Conservation (phyloP, 768 basidiomycete genomes). For the Aureoboletus auriporus region DNA sequence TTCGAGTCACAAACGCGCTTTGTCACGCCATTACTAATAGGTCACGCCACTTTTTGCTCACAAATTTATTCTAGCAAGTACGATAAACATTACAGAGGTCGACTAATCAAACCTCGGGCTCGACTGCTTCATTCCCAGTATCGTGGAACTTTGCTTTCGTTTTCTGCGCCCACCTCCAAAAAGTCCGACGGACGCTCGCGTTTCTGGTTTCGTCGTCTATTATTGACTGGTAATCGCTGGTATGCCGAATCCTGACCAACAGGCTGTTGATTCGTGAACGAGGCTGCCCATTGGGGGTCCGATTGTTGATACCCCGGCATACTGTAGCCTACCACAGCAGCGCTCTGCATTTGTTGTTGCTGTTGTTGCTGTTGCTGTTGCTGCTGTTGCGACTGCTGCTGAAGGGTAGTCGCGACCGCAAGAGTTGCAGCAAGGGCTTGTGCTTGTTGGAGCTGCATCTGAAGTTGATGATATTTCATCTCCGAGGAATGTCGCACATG, state of each 20-base stretch:
- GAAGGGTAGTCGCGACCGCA: constrained; percentile 52
- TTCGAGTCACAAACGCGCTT: constrained; percentile 4
- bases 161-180: constrained; percentile 64
- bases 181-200: constrained; percentile 84
- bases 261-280: constrained; percentile 61
- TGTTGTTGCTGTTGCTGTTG: constrained; percentile 38
- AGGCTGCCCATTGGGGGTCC: constrained; percentile 39
- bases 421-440: constrained; percentile 67
- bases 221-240: constrained; percentile 79
- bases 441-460: constrained; percentile 75
- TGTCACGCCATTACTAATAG: constrained; percentile 11
- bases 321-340: constrained; percentile 35
- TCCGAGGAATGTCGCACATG: constrained; percentile 77
- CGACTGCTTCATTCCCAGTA: constrained; percentile 64
- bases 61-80: constrained; percentile 8
- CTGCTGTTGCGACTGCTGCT: constrained; percentile 42
- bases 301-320: constrained; percentile 42
- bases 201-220: constrained; percentile 71
- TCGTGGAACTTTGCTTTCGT: constrained; percentile 60
- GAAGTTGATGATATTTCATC: constrained; percentile 77
- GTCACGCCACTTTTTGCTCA: background rate
- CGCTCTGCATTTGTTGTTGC: constrained; percentile 36
- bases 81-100: background rate
- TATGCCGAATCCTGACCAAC: constrained; percentile 79
- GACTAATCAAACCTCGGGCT: background rate